Evolutionary conservation across 2,329 filamentous ascomycete genomes (phyloP).

Genomic region (Ustulina deusta): DNA sequence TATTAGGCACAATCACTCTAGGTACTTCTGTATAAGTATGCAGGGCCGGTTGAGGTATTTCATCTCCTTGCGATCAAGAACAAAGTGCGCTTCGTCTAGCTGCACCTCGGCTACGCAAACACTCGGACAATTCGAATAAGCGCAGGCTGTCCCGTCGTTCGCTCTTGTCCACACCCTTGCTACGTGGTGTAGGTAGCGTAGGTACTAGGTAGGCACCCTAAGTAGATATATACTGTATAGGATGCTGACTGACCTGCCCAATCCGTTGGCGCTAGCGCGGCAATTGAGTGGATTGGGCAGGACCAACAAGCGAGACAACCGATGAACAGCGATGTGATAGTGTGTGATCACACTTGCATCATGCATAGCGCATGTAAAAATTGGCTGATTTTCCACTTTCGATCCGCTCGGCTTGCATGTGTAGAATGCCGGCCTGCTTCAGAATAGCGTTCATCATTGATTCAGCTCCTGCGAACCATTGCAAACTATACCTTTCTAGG

Average conservation of each 20-base stretch:
- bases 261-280: constrained; percentile 33
- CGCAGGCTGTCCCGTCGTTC: constrained; percentile 16
- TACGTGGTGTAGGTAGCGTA: no score
- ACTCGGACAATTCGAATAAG: constrained; percentile 18
- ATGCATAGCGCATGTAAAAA: constrained; percentile 40
- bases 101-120: constrained; percentile 22
- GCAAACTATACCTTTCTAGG: not conserved
- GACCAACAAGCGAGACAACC: constrained; percentile 29
- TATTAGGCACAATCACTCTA: no score
- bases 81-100: constrained; percentile 5
- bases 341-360: constrained; percentile 48
- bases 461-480: not conserved
- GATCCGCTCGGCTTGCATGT: constrained; percentile 1
- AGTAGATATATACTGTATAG: no score
- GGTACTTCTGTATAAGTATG: no score
- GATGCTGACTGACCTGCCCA: constrained; percentile 8
- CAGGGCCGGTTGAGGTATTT: no score
- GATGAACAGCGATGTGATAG: constrained; percentile 39
- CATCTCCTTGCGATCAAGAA: not conserved
- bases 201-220: no score
- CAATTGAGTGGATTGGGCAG: constrained; percentile 34
- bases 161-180: not conserved
- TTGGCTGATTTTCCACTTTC: constrained; percentile 35
- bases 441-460: not conserved
- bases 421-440: not conserved